Conservation (phyloP, 176 grass and related monocot species). For the Chrysopogon serrulatus region DNA sequence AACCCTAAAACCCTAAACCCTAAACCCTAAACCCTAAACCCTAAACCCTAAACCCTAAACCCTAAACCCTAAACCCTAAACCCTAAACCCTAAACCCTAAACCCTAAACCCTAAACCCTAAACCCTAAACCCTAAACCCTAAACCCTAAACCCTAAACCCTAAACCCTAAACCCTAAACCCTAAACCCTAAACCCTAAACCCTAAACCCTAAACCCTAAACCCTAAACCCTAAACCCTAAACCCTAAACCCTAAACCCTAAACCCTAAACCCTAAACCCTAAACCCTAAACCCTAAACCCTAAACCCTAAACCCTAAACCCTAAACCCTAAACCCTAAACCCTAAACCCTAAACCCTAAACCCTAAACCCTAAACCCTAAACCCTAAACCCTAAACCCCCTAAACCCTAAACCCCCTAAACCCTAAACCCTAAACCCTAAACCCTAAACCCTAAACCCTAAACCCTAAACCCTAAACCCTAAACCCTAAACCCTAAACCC, state of each 20-base stretch:
- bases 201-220: not conserved
- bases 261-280: not conserved
- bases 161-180: constrained; percentile 5
- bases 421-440: no score
- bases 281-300: no score
- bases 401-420: no score
- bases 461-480: no score
- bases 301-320: no score
- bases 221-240: not conserved
- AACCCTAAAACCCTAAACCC: not conserved
- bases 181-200: constrained; percentile 9
- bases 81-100: not conserved
- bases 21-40: not conserved
- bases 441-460: no score
- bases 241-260: not conserved
- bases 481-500: no score
- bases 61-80: not conserved
- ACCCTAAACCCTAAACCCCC: no score
- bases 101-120: constrained; percentile 1
- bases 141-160: not conserved
- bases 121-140: constrained; percentile 3
- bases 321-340: no score
- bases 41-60: not conserved
- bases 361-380: no score
- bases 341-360: no score